Evolutionary conservation across 2,329 filamentous ascomycete genomes (phyloP).

Genomic region (Colletotrichum trifolii): DNA sequence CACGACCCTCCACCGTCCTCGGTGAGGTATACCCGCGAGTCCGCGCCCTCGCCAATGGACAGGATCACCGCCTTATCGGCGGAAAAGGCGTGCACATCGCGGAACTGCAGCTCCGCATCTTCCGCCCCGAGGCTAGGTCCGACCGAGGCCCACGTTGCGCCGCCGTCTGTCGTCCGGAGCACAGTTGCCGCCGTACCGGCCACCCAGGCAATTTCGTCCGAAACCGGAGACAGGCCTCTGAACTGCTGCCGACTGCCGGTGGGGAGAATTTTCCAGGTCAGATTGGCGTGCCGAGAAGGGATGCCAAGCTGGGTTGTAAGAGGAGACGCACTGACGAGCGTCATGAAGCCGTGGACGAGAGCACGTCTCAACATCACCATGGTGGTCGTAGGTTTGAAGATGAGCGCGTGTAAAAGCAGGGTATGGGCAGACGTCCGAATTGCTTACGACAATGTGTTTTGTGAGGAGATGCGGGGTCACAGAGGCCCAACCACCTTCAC

Average conservation of each 20-base stretch:
- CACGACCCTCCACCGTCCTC: conserved; percentile 43
- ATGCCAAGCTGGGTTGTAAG: neutral
- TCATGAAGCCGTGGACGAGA: conserved; percentile 4
- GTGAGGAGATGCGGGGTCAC: conserved; percentile 1
- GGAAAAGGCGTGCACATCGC: conserved; percentile 52
- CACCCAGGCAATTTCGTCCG: conserved; percentile 45
- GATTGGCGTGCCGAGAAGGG: conserved; percentile 10
- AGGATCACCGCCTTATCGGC: conserved; percentile 53
- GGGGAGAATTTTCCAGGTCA: conserved; percentile 41
- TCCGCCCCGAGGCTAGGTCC: conserved; percentile 41
- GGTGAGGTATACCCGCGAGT: conserved; percentile 47
- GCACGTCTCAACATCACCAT: conserved; percentile 8
- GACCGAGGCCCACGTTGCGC: conserved; percentile 44
- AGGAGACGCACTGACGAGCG: conserved; percentile 20
- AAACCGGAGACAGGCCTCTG: conserved; percentile 46
- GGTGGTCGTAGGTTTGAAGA: neutral
- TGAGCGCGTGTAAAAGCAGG: neutral
- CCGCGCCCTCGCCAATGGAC: conserved; percentile 46
- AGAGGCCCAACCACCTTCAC: conserved; percentile 20
- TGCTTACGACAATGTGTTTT: neutral
- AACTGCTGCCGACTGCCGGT: conserved; percentile 44
- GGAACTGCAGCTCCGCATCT: conserved; percentile 45
- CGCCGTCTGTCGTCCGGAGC: conserved; percentile 44
- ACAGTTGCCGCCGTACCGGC: conserved; percentile 46
- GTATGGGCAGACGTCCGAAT: neutral